Evolutionary conservation across 805 yeast genomes (phyloP), one percentile per base, ranked within the genome.

Genomic region (Gaillardinia entomophila): DNA sequence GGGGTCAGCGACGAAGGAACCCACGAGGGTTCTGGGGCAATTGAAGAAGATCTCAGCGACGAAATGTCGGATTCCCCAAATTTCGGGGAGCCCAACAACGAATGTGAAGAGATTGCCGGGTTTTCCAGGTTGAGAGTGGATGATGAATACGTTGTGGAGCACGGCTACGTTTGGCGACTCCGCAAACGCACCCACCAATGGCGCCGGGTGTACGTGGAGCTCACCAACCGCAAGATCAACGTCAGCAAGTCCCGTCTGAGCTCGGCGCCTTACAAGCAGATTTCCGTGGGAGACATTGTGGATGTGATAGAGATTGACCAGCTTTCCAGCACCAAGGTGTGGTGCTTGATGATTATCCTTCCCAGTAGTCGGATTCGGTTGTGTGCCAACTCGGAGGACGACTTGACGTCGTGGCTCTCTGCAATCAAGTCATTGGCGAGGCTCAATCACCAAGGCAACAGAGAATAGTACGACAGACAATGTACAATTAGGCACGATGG

Each of bases 261-360:
- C 16, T 18, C 13, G 17, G 24, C 24, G 30, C 57, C 65, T 2
- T 34, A 48, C 37, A 63, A 67, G 39, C 38, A 50, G 33, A 49
- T 71, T 12, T 30, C 31, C 6, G 35, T 45, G 12, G 48, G 48
- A 4, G 61, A 66, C 16, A 41, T 73, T 12, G 44, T 65, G 10
- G 78, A 73, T 39, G 73, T 65, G 16, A 68, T 73, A 22, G 79
- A 73, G 41, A 44, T 72, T 18, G 78, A 73, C 35, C 68, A 75
- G 1, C 32, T 68, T 26, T 60, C 73, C 12, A 57, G 55, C 34
- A 46, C 68, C 14, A 69, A 64, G 40, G 40, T 40, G 26, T 70
- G 62, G 57, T 73, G 79, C 41, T 46, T 74, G 44, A 50, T 70
- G 34, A 51, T 74, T 12, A 69, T 74, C 24, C 68, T 77, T 0